These are phyloP conservation scores for Myriosclerotinia curreyana DNA, from an alignment of 2,329 filamentous ascomycete species.

Conservation along the genomic window DNA sequence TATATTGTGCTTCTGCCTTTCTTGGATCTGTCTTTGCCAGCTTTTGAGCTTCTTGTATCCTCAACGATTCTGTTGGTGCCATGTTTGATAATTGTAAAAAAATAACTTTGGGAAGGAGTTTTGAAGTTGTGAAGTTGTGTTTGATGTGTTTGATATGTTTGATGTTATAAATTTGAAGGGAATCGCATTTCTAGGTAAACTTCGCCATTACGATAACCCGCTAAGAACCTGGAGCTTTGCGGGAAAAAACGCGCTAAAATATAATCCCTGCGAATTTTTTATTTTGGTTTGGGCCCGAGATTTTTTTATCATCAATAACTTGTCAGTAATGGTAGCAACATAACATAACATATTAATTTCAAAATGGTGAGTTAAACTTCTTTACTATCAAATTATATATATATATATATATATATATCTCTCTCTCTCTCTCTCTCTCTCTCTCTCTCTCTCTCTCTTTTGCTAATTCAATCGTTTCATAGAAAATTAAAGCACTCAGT, in stretches of 20 bases:
- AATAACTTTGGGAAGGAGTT: conserved; percentile 19
- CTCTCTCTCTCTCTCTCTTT: too few species aligned
- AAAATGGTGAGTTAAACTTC: conserved; percentile 34
- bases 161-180: conserved; percentile 18
- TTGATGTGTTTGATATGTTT: conserved; percentile 29
- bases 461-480: conserved; percentile 14
- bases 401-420: neutral
- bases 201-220: conserved; percentile 21
- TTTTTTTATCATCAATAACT: conserved; percentile 14
- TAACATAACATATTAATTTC: conserved; percentile 26
- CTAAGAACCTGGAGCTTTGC: conserved; percentile 27
- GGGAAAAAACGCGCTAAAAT: conserved; percentile 31
- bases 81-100: conserved; percentile 41
- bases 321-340: conserved; percentile 24
- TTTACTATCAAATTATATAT: too few species aligned
- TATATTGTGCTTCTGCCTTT: conserved; percentile 84
- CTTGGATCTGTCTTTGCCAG: conserved; percentile 74
- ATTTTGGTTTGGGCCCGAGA: conserved; percentile 19
- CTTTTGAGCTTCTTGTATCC: conserved; percentile 87
- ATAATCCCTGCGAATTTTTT: conserved; percentile 29
- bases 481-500: conserved; percentile 65
- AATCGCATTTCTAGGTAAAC: conserved; percentile 26
- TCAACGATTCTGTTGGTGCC: conserved; percentile 57
- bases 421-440: too few species aligned
- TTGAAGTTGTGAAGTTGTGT: conserved; percentile 24